phyloP scores from a whole-genome alignment of 371 early-diverging fungal species.

The Mucor velutinosus region DNA sequence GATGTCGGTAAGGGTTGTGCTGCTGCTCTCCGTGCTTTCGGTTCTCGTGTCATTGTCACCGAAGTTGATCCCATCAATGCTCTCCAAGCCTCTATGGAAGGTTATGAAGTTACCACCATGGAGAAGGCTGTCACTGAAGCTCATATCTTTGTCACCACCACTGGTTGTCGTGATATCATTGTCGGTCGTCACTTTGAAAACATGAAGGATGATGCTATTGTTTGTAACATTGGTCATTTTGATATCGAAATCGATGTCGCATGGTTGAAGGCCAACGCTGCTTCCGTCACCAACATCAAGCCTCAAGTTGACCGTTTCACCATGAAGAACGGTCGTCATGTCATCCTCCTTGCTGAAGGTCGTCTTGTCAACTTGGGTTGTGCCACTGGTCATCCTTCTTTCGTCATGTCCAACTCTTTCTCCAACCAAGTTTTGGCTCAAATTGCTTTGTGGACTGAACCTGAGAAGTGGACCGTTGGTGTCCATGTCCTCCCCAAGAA shows the following conservation, averaged over 20 bases:
- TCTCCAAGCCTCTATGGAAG: conserved; percentile 99
- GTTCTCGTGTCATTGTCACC: conserved; percentile 97
- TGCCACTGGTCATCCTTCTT: conserved; percentile 98
- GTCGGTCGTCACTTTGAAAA: conserved; percentile 84
- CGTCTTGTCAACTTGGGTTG: conserved; percentile 99
- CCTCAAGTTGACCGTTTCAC: conserved; percentile 98
- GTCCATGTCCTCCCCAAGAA: conserved; percentile 99
- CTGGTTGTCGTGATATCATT: conserved; percentile 99
- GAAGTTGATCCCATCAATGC: conserved; percentile 99
- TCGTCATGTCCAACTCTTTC: conserved; percentile 99
- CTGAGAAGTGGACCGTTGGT: conserved; percentile 86
- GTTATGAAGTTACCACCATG: conserved; percentile 98
- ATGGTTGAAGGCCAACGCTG: conserved; percentile 97
- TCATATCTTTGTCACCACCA: conserved; percentile 99
- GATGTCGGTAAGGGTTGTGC: conserved; percentile 99
- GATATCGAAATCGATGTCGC: conserved; percentile 99
- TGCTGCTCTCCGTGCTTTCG: conserved; percentile 97
- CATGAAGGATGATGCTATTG: conserved; percentile 99
- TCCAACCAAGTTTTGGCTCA: conserved; percentile 98
- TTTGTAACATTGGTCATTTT: conserved; percentile 99
- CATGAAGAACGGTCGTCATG: conserved; percentile 90
- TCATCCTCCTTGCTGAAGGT: conserved; percentile 97
- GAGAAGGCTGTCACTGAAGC: conserved; percentile 91
- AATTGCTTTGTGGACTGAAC: conserved; percentile 97
- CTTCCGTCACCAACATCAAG: conserved; percentile 91